Percentiles rank a stretch among this genome's conserved stretches.
Conservation (phyloP, 2,329 filamentous ascomycete species). For the Magnaporthiopsis poae region DNA sequence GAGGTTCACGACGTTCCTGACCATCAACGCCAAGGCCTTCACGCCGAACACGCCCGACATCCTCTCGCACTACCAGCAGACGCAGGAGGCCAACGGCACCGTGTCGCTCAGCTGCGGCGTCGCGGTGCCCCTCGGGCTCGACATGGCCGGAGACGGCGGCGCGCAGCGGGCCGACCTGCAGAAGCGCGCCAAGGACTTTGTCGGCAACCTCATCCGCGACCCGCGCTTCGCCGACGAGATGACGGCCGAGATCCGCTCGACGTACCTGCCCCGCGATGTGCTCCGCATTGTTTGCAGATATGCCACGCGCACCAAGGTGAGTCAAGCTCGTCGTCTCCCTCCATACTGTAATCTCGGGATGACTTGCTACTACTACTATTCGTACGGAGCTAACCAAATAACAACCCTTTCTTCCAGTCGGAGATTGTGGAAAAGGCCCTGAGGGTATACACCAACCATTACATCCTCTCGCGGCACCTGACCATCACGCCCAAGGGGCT, state of each 20-base stretch:
- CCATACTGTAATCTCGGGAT: background rate
- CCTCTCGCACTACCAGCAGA: slow-evolving; percentile 42
- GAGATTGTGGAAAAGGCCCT: slow-evolving; percentile 43
- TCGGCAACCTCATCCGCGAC: slow-evolving; percentile 38
- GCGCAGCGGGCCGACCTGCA: slow-evolving; percentile 35
- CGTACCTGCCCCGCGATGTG: slow-evolving; percentile 35
- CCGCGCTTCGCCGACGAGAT: slow-evolving; percentile 39
- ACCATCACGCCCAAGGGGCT: slow-evolving; percentile 38
- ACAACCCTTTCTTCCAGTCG: slow-evolving; percentile 21
- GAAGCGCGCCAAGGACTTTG: slow-evolving; percentile 37
- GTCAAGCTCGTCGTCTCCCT: slow-evolving; percentile 13
- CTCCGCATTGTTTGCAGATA: slow-evolving; percentile 39
- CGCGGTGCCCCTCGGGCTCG: slow-evolving; percentile 42
- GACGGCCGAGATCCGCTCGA: slow-evolving; percentile 36
- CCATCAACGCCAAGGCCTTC: slow-evolving; percentile 43
- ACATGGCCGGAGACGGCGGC: slow-evolving; percentile 28
- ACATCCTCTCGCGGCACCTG: slow-evolving; percentile 45
- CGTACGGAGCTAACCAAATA: background rate
- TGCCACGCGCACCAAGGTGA: slow-evolving; percentile 33
- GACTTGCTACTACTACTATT: background rate
- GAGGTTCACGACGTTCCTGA: slow-evolving; percentile 33
- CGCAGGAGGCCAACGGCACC: slow-evolving; percentile 22
- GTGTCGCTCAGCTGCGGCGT: slow-evolving; percentile 31
- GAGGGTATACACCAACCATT: slow-evolving; percentile 47
- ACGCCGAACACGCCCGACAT: slow-evolving; percentile 37